Conservation (phyloP, 139 green algal species). For the Chlorella vulgaris region DNA sequence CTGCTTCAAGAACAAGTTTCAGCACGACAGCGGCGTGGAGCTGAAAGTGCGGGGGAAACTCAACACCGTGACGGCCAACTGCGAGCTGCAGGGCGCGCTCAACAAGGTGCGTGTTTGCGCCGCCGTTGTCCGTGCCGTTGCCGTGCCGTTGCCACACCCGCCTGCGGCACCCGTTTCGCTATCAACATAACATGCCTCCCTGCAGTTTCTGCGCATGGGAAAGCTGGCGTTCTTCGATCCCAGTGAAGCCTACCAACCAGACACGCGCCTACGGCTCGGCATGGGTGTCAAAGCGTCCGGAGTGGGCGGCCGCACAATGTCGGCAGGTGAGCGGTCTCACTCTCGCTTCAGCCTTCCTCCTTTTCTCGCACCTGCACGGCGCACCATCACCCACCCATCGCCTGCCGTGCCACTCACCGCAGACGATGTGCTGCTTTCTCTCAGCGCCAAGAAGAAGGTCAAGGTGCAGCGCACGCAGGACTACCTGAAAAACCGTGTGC, state of each 20-base stretch:
- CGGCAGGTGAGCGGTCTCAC: neutral
- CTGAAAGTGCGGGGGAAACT: conserved; percentile 35
- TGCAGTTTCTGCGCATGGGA: conserved; percentile 37
- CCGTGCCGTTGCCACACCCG: neutral
- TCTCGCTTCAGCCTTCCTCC: neutral
- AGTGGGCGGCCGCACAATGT: conserved; percentile 1
- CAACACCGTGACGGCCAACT: conserved; percentile 31
- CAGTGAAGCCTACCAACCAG: conserved; percentile 34
- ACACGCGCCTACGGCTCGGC: conserved; percentile 36
- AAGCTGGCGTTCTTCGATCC: neutral
- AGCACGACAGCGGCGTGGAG: conserved; percentile 3
- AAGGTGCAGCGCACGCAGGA: conserved; percentile 21
- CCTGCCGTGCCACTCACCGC: neutral
- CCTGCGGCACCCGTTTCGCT: neutral
- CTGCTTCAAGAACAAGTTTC: conserved; percentile 33
- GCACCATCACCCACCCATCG: neutral
- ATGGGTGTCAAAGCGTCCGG: conserved; percentile 31
- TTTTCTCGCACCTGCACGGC: neutral
- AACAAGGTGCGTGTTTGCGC: conserved; percentile 26
- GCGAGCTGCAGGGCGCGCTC: conserved; percentile 9
- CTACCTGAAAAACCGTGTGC: conserved; percentile 12
- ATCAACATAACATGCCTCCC: no score
- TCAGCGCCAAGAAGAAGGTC: conserved; percentile 46
- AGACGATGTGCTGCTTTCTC: conserved; percentile 30
- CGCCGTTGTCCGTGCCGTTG: neutral